A percentile compares a stretch with the other conserved stretches of the same genome.
Conservation (phyloP, 805 yeast species). For the Kurtzmaniella fragi region DNA sequence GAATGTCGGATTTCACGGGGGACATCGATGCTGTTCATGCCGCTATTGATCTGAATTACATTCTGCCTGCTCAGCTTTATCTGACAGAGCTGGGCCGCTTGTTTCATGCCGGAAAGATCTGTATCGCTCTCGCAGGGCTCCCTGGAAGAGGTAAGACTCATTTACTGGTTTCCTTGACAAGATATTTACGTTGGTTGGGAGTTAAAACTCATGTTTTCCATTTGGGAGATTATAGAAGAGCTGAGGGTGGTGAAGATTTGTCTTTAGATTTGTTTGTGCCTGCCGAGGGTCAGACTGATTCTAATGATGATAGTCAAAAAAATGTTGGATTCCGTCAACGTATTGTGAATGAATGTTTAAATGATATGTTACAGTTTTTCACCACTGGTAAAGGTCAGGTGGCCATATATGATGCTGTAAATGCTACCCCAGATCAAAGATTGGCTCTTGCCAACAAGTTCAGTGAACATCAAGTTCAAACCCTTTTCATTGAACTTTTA, state of each 20-base stretch:
- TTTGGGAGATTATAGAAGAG: constrained; percentile 84
- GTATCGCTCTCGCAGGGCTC: constrained; percentile 83
- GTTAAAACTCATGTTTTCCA: constrained; percentile 90
- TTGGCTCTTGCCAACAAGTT: constrained; percentile 51
- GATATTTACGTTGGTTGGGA: constrained; percentile 94
- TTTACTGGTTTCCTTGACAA: constrained; percentile 81
- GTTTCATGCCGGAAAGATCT: constrained; percentile 92
- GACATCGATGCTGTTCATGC: constrained; percentile 59
- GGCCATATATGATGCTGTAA: constrained; percentile 94
- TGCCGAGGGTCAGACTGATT: constrained; percentile 29
- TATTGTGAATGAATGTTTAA: constrained; percentile 58
- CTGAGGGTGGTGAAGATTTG: constrained; percentile 40
- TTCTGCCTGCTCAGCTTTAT: constrained; percentile 89
- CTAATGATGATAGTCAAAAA: constrained; percentile 14
- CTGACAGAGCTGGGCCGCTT: constrained; percentile 88
- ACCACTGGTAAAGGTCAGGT: constrained; percentile 82
- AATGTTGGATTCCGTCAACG: constrained; percentile 51
- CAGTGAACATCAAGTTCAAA: constrained; percentile 58
- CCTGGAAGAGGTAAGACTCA: constrained; percentile 97
- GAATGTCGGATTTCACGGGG: constrained; percentile 37
- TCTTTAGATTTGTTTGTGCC: constrained; percentile 70
- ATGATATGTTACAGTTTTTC: constrained; percentile 68
- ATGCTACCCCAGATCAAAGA: constrained; percentile 71
- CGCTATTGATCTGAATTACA: constrained; percentile 52
- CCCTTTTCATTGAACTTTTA: constrained; percentile 81